Percentiles rank a stretch among this genome's conserved stretches.
Evolutionary conservation across 148 eudicot genomes (phyloP).

Genomic region (Diospyros kaki): DNA sequence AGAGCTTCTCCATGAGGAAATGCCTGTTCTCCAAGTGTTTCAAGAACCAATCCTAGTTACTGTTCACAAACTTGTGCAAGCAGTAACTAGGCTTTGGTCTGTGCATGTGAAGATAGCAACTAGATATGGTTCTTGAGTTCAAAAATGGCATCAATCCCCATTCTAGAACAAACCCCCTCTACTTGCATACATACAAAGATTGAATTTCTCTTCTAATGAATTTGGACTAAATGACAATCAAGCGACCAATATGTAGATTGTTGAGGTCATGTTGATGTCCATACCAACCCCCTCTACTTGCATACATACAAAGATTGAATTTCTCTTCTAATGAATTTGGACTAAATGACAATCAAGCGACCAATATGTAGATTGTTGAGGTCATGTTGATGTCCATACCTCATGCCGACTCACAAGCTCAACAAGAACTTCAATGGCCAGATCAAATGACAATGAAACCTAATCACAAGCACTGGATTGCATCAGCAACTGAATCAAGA

Average conservation of each 20-base stretch:
- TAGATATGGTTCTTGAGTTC: not conserved
- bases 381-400: slow-evolving; percentile 40
- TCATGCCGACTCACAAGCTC: slow-evolving; percentile 89
- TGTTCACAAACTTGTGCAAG: no score
- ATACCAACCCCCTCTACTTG: not conserved
- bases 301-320: not conserved
- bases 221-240: not conserved
- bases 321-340: not conserved
- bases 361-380: not conserved
- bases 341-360: not conserved
- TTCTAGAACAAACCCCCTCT: not conserved
- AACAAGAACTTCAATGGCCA: slow-evolving; percentile 86
- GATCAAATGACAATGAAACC: slow-evolving; percentile 81
- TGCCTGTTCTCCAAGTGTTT: no score
- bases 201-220: not conserved
- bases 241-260: not conserved
- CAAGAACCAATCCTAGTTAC: no score
- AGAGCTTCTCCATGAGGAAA: no score
- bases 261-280: no score
- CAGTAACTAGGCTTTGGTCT: no score
- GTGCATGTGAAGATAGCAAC: not conserved
- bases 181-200: not conserved
- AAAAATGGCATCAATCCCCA: not conserved
- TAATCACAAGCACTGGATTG: slow-evolving; percentile 21
- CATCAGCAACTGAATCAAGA: slow-evolving; percentile 17